Conservation (phyloP, 176 grass and related monocot genomes). For the Musa acuminata region DNA sequence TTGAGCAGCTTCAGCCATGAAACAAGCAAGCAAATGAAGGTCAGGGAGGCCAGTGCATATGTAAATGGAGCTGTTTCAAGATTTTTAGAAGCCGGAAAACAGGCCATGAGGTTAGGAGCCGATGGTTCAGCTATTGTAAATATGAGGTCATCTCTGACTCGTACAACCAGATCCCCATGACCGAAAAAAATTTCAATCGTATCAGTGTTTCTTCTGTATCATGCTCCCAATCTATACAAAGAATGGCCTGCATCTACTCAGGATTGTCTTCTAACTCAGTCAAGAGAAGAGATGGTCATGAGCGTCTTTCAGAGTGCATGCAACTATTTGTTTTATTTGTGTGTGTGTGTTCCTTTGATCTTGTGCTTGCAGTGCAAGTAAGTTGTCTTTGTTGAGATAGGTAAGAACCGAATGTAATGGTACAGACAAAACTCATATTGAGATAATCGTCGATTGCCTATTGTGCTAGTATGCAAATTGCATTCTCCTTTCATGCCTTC, state of each 20-base stretch:
- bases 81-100: slow-evolving; percentile 59
- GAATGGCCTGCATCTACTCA: not conserved
- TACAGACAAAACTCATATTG: no score
- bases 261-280: slow-evolving; percentile 9
- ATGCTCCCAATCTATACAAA: not conserved
- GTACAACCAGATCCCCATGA: slow-evolving; percentile 22
- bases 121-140: slow-evolving; percentile 63
- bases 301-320: not conserved
- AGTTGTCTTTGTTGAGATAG: no score
- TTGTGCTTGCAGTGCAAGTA: no score
- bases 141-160: slow-evolving; percentile 78
- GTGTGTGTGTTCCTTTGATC: no score
- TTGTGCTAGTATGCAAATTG: no score
- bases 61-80: slow-evolving; percentile 46
- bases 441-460: no score
- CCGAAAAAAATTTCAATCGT: not conserved
- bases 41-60: slow-evolving; percentile 61
- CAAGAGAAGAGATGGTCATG: not conserved
- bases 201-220: not conserved
- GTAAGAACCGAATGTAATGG: no score
- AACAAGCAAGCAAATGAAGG: slow-evolving; percentile 42
- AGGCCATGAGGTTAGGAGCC: slow-evolving; percentile 41
- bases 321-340: no score
- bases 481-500: no score
- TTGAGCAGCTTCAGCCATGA: slow-evolving; percentile 45